Percentiles rank a stretch among this genome's conserved stretches.
Conservation (phyloP, 768 basidiomycete genomes). For the Calocybe gangraenosa region DNA sequence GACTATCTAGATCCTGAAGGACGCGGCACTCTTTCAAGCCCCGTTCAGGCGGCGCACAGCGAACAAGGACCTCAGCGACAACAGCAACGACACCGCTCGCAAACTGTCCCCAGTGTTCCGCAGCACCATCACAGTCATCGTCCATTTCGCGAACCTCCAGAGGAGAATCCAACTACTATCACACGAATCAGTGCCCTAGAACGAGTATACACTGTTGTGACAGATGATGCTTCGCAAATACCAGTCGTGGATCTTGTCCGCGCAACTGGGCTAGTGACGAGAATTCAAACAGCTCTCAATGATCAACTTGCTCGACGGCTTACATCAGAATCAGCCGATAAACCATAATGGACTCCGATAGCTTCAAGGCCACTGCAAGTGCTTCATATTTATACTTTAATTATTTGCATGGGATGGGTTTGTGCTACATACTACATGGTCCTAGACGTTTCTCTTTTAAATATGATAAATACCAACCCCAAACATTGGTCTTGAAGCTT, state of each 20-base stretch:
- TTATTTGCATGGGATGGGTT: background rate
- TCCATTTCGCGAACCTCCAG: slow-evolving; percentile 19
- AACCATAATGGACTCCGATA: background rate
- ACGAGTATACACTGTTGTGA: slow-evolving; percentile 38
- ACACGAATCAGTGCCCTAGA: slow-evolving; percentile 40
- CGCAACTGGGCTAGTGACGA: slow-evolving; percentile 39
- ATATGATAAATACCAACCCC: too few relatives aligned
- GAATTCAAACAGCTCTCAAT: slow-evolving; percentile 42
- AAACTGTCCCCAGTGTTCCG: slow-evolving; percentile 1
- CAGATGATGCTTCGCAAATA: slow-evolving; percentile 42
- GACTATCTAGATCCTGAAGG: background rate
- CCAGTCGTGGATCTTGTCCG: slow-evolving; percentile 44
- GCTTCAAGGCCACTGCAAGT: background rate
- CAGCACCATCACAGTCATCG: slow-evolving; percentile 8
- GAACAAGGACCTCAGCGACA: background rate
- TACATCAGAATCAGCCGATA: slow-evolving; percentile 1
- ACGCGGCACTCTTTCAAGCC: background rate
- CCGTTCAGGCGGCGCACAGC: background rate
- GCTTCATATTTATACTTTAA: slow-evolving; percentile 4
- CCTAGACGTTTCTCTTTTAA: too few relatives aligned
- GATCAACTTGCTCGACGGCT: slow-evolving; percentile 40
- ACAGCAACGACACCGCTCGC: slow-evolving; percentile 5
- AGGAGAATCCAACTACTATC: slow-evolving; percentile 35
- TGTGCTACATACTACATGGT: background rate
- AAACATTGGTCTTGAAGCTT: too few relatives aligned